A percentile compares a stretch with the other conserved stretches of the same genome.
phyloP scores from a whole-genome alignment of 257 asterid genomes.

The Solanum peruvianum region DNA sequence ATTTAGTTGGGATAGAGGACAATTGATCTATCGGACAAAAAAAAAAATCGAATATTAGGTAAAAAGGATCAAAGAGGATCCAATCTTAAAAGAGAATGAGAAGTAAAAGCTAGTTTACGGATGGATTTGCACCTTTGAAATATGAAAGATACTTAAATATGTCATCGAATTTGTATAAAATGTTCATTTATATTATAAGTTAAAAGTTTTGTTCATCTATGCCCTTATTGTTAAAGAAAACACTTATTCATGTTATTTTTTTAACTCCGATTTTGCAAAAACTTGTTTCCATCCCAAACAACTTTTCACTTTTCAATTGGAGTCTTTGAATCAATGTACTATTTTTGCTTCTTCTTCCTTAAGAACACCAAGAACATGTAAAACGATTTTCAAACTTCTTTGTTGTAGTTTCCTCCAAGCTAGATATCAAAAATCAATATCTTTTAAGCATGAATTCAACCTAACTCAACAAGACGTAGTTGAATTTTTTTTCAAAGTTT shows the following conservation, averaged over 20 bases:
- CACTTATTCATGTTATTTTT: not conserved
- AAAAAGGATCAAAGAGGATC: not conserved
- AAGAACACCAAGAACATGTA: not conserved
- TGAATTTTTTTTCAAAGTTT: not conserved
- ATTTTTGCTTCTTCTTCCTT: not conserved
- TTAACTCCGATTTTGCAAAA: not conserved
- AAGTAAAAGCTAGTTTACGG: not conserved
- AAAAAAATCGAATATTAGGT: not conserved
- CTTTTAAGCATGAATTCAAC: not conserved
- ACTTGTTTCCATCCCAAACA: not conserved
- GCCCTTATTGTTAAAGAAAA: not conserved
- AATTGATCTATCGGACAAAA: not conserved
- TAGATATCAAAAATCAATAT: not conserved
- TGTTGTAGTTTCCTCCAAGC: not conserved
- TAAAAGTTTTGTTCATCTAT: not conserved
- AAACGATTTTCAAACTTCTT: not conserved
- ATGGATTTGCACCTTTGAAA: not conserved
- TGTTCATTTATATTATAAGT: too few species aligned
- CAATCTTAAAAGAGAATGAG: not conserved
- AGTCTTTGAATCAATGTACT: not conserved
- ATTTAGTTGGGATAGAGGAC: not conserved
- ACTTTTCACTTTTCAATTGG: not conserved
- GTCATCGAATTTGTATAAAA: too few species aligned
- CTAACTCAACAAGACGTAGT: not conserved
- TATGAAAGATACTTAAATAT: too few species aligned